These are phyloP conservation scores for Grosmannia serpens DNA, from an alignment of 2,329 filamentous ascomycete genomes.

Conservation along the genomic window DNA sequence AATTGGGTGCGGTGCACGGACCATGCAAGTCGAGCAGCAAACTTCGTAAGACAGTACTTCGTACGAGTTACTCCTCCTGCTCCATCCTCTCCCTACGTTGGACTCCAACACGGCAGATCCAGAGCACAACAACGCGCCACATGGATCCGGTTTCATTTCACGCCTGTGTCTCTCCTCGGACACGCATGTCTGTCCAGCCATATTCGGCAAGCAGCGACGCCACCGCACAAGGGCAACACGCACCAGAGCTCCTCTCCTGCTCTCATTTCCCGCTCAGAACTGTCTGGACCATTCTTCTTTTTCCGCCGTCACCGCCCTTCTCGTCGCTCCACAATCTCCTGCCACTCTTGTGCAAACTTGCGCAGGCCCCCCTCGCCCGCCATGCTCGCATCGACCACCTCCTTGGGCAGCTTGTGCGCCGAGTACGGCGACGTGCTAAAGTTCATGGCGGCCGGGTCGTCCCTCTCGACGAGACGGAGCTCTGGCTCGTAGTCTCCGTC, in stretches of 20 bases:
- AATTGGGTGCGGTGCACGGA: not conserved
- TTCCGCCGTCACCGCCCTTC: not conserved
- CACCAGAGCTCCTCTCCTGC: not conserved
- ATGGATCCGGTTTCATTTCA: not conserved
- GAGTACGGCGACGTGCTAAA: slow-evolving; percentile 83
- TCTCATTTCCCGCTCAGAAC: not conserved
- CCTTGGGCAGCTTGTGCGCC: slow-evolving; percentile 87
- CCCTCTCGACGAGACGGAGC: slow-evolving; percentile 67
- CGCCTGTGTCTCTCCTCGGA: not conserved
- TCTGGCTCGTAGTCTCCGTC: slow-evolving; percentile 58
- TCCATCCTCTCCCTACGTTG: too few relatives aligned
- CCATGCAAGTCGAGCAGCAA: not conserved
- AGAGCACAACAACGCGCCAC: not conserved
- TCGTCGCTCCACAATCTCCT: slow-evolving; percentile 31
- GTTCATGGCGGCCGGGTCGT: slow-evolving; percentile 75
- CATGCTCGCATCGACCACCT: slow-evolving; percentile 66
- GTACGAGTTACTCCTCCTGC: too few relatives aligned
- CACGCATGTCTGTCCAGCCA: not conserved
- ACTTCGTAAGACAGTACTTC: not conserved
- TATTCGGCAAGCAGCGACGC: not conserved
- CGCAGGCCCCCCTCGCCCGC: slow-evolving; percentile 64
- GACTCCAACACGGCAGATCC: not conserved
- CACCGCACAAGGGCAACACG: not conserved
- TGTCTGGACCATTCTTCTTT: not conserved
- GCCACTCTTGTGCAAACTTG: slow-evolving; percentile 71